Evolutionary conservation across 2,329 filamentous ascomycete genomes (phyloP).

Genomic region (Penicillium sp.): DNA sequence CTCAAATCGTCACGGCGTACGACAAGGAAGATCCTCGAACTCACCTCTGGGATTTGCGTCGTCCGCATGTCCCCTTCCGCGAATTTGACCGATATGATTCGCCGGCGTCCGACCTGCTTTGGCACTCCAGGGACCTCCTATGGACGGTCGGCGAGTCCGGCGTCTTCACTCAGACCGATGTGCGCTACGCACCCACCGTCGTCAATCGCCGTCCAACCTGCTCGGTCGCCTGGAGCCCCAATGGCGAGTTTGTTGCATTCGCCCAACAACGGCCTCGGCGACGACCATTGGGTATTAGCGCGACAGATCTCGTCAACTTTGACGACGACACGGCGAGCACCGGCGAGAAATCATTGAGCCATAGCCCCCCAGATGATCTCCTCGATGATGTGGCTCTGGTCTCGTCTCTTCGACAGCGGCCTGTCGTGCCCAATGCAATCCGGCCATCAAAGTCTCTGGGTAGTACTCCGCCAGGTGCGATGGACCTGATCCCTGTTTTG

Average conservation of each 20-base stretch:
- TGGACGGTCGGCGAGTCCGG: constrained; percentile 60
- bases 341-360: constrained; percentile 45
- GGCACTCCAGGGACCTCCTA: constrained; percentile 58
- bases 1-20: constrained; percentile 58
- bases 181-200: constrained; percentile 55
- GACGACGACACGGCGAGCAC: constrained; percentile 41
- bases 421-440: constrained; percentile 43
- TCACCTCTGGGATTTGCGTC: constrained; percentile 60
- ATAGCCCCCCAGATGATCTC: constrained; percentile 53
- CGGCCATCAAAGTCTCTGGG: constrained; percentile 50
- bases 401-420: constrained; percentile 44
- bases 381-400: constrained; percentile 52
- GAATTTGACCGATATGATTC: constrained; percentile 54
- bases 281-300: constrained; percentile 38
- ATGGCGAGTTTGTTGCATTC: constrained; percentile 52
- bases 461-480: constrained; percentile 48
- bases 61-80: constrained; percentile 56
- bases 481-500: constrained; percentile 45
- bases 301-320: constrained; percentile 38
- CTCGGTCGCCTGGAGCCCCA: constrained; percentile 53
- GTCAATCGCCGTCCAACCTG: constrained; percentile 54
- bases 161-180: constrained; percentile 57
- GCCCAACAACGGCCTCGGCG: constrained; percentile 47
- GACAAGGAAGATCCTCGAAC: constrained; percentile 56
- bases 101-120: constrained; percentile 56